Base-by-base conservation (phyloP, 1,139 yeast species). In the Yamadazyma triangularis region DNA sequence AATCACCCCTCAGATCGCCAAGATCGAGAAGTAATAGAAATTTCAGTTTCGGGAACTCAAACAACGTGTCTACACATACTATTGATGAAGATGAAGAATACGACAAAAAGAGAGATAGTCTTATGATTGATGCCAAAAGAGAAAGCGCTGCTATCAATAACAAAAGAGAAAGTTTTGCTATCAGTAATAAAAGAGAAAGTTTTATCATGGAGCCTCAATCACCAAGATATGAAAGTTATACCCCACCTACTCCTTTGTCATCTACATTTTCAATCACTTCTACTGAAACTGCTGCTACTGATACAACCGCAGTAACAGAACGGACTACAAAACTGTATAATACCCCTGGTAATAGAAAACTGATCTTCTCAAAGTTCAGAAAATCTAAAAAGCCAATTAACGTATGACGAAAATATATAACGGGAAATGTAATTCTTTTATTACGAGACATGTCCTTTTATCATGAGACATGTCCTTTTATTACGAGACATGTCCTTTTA, bases 321-420 rank as follows among this genome's bases (percentile, higher is more conserved):
- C n/a, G n/a, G n/a, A n/a, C n/a, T n/a, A 28, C 29, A 13, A 42
- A 33, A 28, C 47, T 40, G 45, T 27, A 37, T 26, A 31, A 23
- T 25, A n/a, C n/a, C n/a, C n/a, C n/a, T n/a, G n/a, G 20, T 18
- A 43, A 44, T 32, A 43, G 32, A 24, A 40, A 30, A 26, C 47
- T 43, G 47, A 33, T 43, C 22, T 43, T 43, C 29, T 41, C 46
- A 9, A 35, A 31, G 25, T 35, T 43, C n/a, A 42, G 34, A 32
- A 40, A 29, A 19, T 21, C 29, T 12, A 34, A 29, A 24, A 24
- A 12, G 16, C 20, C 20, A 18, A 18, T 18, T 18, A 18, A 18
- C 20, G 20, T 6, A 18, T 18, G 9, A 18, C 20, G 20, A 18
- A 6, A 18, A 18, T 18, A 7, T n/a, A n/a, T n/a, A n/a, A n/a